Percentiles rank a stretch among this genome's conserved stretches.
phyloP scores from a whole-genome alignment of 179 eudicot genomes.

The Nepenthes alata region DNA sequence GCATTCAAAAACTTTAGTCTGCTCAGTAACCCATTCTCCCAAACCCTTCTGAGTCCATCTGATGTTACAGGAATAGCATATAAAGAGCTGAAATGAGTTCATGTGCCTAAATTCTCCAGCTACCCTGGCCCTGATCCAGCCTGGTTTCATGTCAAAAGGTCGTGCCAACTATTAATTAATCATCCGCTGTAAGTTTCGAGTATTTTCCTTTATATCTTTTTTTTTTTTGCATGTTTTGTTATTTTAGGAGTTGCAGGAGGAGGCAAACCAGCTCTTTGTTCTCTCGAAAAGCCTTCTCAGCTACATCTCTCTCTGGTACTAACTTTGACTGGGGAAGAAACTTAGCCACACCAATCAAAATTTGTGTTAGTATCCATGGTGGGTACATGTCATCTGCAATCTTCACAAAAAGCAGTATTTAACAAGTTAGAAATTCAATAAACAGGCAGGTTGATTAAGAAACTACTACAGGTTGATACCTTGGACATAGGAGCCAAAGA shows the following conservation, averaged over 20 bases:
- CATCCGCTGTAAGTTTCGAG: too few species aligned
- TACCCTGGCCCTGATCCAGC: too few species aligned
- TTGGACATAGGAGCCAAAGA: constrained; percentile 90
- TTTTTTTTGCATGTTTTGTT: too few species aligned
- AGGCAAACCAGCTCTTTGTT: constrained; percentile 60
- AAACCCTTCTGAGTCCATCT: too few species aligned
- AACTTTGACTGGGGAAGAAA: constrained; percentile 64
- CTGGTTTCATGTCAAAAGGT: too few species aligned
- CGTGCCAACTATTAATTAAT: too few species aligned
- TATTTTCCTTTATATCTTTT: too few species aligned
- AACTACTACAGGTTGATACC: constrained; percentile 25
- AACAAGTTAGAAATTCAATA: not conserved
- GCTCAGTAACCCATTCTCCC: too few species aligned
- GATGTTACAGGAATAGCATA: too few species aligned
- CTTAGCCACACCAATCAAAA: constrained; percentile 57
- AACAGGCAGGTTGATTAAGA: not conserved
- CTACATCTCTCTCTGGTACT: constrained; percentile 70
- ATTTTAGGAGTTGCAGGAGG: not conserved
- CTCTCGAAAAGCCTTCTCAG: constrained; percentile 69
- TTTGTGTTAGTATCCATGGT: constrained; percentile 47
- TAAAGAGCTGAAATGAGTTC: too few species aligned
- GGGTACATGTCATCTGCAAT: constrained; percentile 92
- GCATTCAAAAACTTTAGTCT: too few species aligned
- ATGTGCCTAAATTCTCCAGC: too few species aligned
- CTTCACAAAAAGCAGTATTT: constrained; percentile 23